phyloP scores from a whole-genome alignment of 2,329 filamentous ascomycete species.

The Penicillium sp. region DNA sequence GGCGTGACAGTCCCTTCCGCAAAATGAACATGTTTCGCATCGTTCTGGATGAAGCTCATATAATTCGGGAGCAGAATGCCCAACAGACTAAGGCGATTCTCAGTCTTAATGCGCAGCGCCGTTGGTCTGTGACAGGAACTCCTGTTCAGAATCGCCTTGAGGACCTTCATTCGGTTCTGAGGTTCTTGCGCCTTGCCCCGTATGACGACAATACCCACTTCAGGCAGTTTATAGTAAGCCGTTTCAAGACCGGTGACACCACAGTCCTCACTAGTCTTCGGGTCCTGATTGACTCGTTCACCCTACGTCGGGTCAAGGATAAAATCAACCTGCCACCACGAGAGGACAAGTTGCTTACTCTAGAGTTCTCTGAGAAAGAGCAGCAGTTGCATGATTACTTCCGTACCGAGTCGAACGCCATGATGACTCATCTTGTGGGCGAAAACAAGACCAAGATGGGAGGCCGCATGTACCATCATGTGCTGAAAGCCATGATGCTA shows the following conservation, averaged over 20 bases:
- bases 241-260: slow-evolving; percentile 84
- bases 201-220: slow-evolving; percentile 80
- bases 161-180: slow-evolving; percentile 82
- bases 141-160: slow-evolving; percentile 92
- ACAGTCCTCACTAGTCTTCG: slow-evolving; percentile 79
- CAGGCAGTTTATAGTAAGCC: slow-evolving; percentile 73
- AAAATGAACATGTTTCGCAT: slow-evolving; percentile 90
- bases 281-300: slow-evolving; percentile 90
- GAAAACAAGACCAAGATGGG: slow-evolving; percentile 67
- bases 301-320: slow-evolving; percentile 86
- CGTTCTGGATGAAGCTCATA: slow-evolving; percentile 91
- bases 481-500: slow-evolving; percentile 85
- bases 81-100: slow-evolving; percentile 84
- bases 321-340: slow-evolving; percentile 79
- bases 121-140: slow-evolving; percentile 97
- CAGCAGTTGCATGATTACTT: slow-evolving; percentile 80
- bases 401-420: slow-evolving; percentile 73
- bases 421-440: slow-evolving; percentile 72
- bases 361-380: slow-evolving; percentile 77
- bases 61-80: slow-evolving; percentile 82
- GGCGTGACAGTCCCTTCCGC: slow-evolving; percentile 64
- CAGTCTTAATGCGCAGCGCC: slow-evolving; percentile 72
- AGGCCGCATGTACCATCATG: slow-evolving; percentile 89
- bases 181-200: slow-evolving; percentile 79
- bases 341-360: slow-evolving; percentile 68